phyloP scores from a whole-genome alignment of 805 yeast genomes.

The Myxozyma neotropica region DNA sequence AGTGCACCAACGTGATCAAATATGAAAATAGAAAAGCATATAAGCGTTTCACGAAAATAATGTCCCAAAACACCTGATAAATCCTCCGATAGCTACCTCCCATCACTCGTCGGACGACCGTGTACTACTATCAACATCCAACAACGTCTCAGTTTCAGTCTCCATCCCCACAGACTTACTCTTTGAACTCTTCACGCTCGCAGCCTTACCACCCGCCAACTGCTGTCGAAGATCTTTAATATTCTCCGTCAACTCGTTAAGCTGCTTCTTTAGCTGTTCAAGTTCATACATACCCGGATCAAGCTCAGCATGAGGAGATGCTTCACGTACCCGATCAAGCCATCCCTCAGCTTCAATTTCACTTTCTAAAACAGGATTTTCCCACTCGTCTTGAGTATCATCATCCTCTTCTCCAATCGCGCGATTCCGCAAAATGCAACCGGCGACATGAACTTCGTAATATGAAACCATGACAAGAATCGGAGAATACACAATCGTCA shows the following conservation, averaged over 20 bases:
- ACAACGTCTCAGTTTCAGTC: not conserved
- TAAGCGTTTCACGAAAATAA: no score
- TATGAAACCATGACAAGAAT: constrained; percentile 60
- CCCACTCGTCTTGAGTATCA: constrained; percentile 84
- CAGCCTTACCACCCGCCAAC: not conserved
- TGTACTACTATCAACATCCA: no score
- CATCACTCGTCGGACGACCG: no score
- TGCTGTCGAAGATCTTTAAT: constrained; percentile 7
- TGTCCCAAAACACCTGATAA: no score
- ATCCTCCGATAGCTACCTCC: no score
- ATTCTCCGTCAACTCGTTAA: constrained; percentile 14
- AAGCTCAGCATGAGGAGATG: constrained; percentile 61
- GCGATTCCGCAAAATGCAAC: constrained; percentile 72
- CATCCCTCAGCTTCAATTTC: constrained; percentile 54
- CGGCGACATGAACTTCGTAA: constrained; percentile 67
- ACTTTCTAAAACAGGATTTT: constrained; percentile 73
- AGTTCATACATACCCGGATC: constrained; percentile 40
- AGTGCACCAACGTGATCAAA: no score
- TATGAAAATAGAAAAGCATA: no score
- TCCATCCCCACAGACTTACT: not conserved
- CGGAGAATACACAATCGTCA: constrained; percentile 69
- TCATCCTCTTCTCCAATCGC: constrained; percentile 67
- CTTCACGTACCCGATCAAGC: constrained; percentile 51
- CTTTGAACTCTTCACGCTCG: not conserved
- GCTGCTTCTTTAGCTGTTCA: constrained; percentile 16